Evolutionary conservation across 345 rosid species (phyloP).

Genomic region (Arabidopsis thaliana): DNA sequence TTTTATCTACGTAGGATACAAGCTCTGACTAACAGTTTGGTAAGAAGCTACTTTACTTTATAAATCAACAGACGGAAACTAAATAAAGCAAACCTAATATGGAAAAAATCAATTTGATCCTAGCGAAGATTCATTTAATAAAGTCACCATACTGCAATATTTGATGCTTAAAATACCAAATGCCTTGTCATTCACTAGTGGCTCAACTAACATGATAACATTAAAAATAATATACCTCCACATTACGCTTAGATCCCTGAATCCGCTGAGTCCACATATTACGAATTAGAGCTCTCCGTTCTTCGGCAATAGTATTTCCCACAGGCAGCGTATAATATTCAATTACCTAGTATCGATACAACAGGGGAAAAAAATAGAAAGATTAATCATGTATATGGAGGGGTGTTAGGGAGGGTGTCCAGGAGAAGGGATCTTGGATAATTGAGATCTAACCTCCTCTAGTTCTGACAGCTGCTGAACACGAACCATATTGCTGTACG

Average conservation of each 20-base stretch:
- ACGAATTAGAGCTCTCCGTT: conserved; percentile 84
- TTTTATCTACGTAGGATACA: conserved; percentile 12
- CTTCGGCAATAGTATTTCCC: conserved; percentile 79
- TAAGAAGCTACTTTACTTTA: conserved; percentile 17
- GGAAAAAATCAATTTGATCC: background rate
- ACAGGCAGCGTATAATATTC: conserved; percentile 90
- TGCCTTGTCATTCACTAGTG: conserved; percentile 27
- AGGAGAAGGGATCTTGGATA: conserved; percentile 31
- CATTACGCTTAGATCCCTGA: conserved; percentile 93
- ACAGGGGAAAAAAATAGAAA: conserved; percentile 25
- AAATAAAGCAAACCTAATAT: conserved; percentile 11
- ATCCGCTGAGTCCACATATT: conserved; percentile 99
- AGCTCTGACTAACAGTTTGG: conserved; percentile 14
- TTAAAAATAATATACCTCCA: conserved; percentile 68
- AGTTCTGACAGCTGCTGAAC: conserved; percentile 98
- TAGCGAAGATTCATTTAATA: conserved; percentile 8
- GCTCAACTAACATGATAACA: conserved; percentile 17
- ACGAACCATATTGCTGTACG: conserved; percentile 95
- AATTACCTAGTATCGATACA: conserved; percentile 65
- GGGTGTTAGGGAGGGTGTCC: conserved; percentile 14
- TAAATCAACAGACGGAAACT: conserved; percentile 1
- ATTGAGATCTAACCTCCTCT: conserved; percentile 75
- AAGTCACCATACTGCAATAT: conserved; percentile 21
- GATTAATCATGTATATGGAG: conserved; percentile 25
- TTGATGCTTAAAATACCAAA: conserved; percentile 30